A percentile compares a stretch with the other conserved stretches of the same genome.
Evolutionary conservation across 768 basidiomycete species (phyloP).

Genomic region (Solioccasus polychromus): DNA sequence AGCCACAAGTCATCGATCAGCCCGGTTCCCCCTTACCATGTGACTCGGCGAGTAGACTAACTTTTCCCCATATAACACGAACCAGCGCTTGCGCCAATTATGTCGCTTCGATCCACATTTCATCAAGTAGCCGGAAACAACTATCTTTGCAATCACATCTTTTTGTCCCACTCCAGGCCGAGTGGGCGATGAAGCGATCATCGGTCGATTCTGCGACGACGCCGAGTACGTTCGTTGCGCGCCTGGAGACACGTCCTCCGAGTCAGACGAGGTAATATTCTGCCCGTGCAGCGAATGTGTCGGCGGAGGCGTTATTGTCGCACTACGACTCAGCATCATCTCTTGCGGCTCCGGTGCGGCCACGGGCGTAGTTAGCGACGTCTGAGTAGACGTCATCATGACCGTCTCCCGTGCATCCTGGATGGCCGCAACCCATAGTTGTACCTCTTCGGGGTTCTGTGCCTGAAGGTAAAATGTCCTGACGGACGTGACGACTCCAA

Average conservation of each 20-base stretch:
- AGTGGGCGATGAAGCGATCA: conserved; percentile 43
- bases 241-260: conserved; percentile 63
- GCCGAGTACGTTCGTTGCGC: conserved; percentile 40
- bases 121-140: conserved; percentile 91
- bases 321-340: conserved; percentile 28
- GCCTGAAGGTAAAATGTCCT: conserved; percentile 94
- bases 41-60: conserved; percentile 89
- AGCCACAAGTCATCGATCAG: conserved; percentile 12
- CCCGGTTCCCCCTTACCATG: conserved; percentile 63
- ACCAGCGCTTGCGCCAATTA: conserved; percentile 97
- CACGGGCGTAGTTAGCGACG: conserved; percentile 50
- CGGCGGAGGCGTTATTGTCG: conserved; percentile 46
- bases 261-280: conserved; percentile 72
- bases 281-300: conserved; percentile 40
- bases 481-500: conserved; percentile 86
- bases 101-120: conserved; percentile 93
- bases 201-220: conserved; percentile 44
- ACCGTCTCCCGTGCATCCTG: conserved; percentile 70
- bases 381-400: conserved; percentile 60
- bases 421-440: conserved; percentile 80
- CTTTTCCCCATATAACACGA: conserved; percentile 85
- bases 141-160: conserved; percentile 67
- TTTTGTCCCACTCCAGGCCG: conserved; percentile 38
- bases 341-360: conserved; percentile 42
- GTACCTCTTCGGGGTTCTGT: conserved; percentile 63